A percentile compares a stretch with the other conserved stretches of the same genome.
Conservation (phyloP, 495 filamentous ascomycete species). For the Haplographium delicatum region DNA sequence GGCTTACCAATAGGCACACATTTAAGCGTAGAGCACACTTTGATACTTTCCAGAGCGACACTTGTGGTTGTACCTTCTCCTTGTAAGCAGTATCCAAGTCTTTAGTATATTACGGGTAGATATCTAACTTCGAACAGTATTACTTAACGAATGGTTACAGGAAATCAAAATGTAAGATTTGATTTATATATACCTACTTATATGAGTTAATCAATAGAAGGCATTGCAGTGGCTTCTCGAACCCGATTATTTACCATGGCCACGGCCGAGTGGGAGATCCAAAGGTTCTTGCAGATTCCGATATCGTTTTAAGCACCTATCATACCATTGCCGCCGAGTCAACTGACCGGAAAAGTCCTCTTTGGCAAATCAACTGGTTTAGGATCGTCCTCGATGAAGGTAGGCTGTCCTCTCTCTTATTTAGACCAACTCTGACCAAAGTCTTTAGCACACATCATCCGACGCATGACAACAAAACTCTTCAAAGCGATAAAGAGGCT, state of each 20-base stretch:
- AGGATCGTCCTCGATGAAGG: slow-evolving; percentile 87
- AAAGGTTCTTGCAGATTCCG: slow-evolving; percentile 49
- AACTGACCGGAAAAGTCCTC: slow-evolving; percentile 30
- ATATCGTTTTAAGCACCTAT: slow-evolving; percentile 83
- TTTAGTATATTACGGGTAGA: neutral
- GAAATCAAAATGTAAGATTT: slow-evolving; percentile 11
- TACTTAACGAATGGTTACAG: slow-evolving; percentile 13
- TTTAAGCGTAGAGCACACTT: neutral
- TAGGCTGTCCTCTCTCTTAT: neutral
- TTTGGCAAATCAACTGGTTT: slow-evolving; percentile 67
- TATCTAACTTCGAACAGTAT: slow-evolving; percentile 5
- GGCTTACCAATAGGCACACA: neutral
- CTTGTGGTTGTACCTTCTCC: slow-evolving; percentile 66
- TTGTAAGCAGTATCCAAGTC: neutral
- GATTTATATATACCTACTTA: neutral
- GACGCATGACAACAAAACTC: slow-evolving; percentile 67
- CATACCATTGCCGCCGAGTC: slow-evolving; percentile 12
- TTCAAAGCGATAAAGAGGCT: slow-evolving; percentile 60
- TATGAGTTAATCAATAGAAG: slow-evolving; percentile 1
- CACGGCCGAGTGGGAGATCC: slow-evolving; percentile 46
- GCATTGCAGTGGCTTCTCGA: slow-evolving; percentile 34
- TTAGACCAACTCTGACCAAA: neutral
- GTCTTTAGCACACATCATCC: slow-evolving; percentile 57
- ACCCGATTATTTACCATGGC: slow-evolving; percentile 61
- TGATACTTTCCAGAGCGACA: slow-evolving; percentile 49